phyloP scores from a whole-genome alignment of 2,329 filamentous ascomycete species.

The Ilyonectria sp. region DNA sequence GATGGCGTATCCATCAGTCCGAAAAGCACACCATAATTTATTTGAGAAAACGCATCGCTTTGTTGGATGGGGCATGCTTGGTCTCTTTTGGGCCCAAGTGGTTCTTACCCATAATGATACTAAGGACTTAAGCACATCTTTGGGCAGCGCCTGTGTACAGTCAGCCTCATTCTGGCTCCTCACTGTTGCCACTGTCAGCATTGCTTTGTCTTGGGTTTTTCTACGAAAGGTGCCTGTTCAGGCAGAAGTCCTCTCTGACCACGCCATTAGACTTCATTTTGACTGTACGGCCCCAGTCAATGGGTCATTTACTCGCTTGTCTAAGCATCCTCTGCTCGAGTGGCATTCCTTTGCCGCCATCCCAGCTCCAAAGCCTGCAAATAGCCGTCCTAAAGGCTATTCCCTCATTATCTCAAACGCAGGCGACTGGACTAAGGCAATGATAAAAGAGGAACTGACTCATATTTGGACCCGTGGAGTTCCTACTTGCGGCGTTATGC shows the following conservation, averaged over 20 bases:
- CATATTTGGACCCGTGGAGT: too few relatives aligned
- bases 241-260: constrained; percentile 79
- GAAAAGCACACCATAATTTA: constrained; percentile 72
- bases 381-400: constrained; percentile 63
- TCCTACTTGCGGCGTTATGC: too few relatives aligned
- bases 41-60: too few relatives aligned
- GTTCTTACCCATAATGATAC: constrained; percentile 63
- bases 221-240: constrained; percentile 77
- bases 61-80: constrained; percentile 67
- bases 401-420: constrained; percentile 80
- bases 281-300: constrained; percentile 71
- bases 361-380: constrained; percentile 61
- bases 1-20: constrained; percentile 75
- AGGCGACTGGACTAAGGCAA: constrained; percentile 63
- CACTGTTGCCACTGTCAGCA: constrained; percentile 68
- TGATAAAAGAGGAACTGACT: too few relatives aligned
- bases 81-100: constrained; percentile 75
- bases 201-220: constrained; percentile 81
- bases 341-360: too few relatives aligned
- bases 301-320: constrained; percentile 66
- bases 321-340: constrained; percentile 66
- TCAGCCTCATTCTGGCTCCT: constrained; percentile 54
- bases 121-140: constrained; percentile 49
- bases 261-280: constrained; percentile 81
- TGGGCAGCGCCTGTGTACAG: constrained; percentile 56